phyloP scores from a whole-genome alignment of 2,329 filamentous ascomycete genomes.

The Atkinsonella texensis region DNA sequence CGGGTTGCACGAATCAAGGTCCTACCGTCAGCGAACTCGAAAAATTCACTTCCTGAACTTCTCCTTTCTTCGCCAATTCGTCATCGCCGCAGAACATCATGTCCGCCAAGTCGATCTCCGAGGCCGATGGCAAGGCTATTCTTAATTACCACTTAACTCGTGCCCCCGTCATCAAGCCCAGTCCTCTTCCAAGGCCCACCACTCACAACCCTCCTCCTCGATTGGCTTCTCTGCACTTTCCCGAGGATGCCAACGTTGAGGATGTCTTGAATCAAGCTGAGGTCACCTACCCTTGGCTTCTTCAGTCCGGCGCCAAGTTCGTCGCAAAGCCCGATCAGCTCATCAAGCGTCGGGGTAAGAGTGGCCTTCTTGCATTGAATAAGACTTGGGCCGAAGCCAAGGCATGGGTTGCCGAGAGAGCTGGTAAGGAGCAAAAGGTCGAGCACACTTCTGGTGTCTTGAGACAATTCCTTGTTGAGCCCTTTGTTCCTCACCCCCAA shows the following conservation, averaged over 20 bases:
- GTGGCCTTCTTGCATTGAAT: slow-evolving; percentile 88
- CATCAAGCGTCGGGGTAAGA: slow-evolving; percentile 99
- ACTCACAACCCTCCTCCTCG: slow-evolving; percentile 89
- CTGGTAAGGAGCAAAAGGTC: slow-evolving; percentile 84
- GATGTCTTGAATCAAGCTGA: slow-evolving; percentile 90
- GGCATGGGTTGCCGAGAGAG: slow-evolving; percentile 86
- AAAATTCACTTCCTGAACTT: neutral
- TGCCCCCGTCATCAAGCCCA: slow-evolving; percentile 94
- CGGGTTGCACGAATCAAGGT: neutral
- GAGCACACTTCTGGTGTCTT: slow-evolving; percentile 83
- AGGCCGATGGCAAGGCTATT: slow-evolving; percentile 99
- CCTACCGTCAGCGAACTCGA: neutral
- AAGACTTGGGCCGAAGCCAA: slow-evolving; percentile 92
- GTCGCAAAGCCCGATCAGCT: slow-evolving; percentile 99
- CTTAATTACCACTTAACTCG: slow-evolving; percentile 99
- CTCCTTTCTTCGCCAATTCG: slow-evolving; percentile 6
- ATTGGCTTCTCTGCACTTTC: slow-evolving; percentile 86
- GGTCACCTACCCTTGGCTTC: slow-evolving; percentile 91
- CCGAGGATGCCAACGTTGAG: slow-evolving; percentile 72
- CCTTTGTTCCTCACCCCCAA: slow-evolving; percentile 90
- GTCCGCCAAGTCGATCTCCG: slow-evolving; percentile 81
- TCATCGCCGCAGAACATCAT: slow-evolving; percentile 23
- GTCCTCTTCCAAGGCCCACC: slow-evolving; percentile 69
- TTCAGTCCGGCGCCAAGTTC: slow-evolving; percentile 73
- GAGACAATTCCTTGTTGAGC: slow-evolving; percentile 94